Conservation (phyloP, 2,329 filamentous ascomycete genomes). For the Neofusicoccum sp. region DNA sequence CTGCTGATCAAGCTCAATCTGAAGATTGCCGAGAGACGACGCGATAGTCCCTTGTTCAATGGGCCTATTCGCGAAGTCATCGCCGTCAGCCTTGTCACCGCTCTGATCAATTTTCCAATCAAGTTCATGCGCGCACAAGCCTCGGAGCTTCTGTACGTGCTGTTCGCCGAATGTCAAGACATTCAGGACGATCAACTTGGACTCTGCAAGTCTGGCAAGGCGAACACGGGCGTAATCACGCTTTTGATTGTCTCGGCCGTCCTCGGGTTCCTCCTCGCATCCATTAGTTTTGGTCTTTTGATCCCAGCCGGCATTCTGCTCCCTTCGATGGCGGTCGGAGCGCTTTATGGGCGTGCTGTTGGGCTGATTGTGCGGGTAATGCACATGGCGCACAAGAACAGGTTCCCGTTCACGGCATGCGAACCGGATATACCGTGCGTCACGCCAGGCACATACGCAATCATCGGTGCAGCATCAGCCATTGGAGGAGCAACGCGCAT, state of each 20-base stretch:
- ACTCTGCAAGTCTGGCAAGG: constrained; percentile 84
- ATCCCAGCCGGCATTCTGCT: constrained; percentile 95
- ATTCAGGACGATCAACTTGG: constrained; percentile 84
- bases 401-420: constrained; percentile 77
- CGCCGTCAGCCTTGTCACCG: constrained; percentile 77
- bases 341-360: constrained; percentile 83
- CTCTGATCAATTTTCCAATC: constrained; percentile 92
- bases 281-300: constrained; percentile 89
- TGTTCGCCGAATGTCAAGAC: constrained; percentile 88
- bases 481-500: constrained; percentile 91
- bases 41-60: constrained; percentile 59
- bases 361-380: constrained; percentile 89
- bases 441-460: constrained; percentile 93
- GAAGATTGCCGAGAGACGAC: constrained; percentile 71
- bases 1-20: constrained; percentile 96
- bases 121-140: constrained; percentile 94
- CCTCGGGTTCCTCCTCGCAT: constrained; percentile 81
- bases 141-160: constrained; percentile 85
- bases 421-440: constrained; percentile 85
- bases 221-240: constrained; percentile 79
- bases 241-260: constrained; percentile 80
- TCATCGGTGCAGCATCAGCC: constrained; percentile 93
- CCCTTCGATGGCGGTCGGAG: constrained; percentile 94
- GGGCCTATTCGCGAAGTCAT: constrained; percentile 79
- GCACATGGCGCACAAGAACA: constrained; percentile 76